Evolutionary conservation across 495 filamentous ascomycete genomes (phyloP).

Genomic region (Aspergillus haitiensis): DNA sequence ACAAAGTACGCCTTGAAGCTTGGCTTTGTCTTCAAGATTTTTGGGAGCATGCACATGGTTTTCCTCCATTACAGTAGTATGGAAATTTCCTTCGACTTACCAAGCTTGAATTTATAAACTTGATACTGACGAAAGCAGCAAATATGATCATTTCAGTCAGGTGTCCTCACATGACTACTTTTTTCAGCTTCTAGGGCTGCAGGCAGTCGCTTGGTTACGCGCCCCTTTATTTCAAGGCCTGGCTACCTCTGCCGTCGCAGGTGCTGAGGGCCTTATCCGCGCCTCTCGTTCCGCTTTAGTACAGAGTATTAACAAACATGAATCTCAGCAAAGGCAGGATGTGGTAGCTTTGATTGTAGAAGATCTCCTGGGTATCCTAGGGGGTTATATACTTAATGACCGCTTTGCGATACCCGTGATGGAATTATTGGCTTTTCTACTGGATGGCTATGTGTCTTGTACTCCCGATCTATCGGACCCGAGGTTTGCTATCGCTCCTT

Average conservation of each 20-base stretch:
- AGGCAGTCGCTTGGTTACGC: conserved; percentile 40
- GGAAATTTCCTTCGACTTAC: neutral
- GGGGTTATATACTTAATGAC: conserved; percentile 56
- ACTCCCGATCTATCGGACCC: conserved; percentile 23
- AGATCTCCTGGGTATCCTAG: conserved; percentile 46
- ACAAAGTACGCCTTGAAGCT: conserved; percentile 76
- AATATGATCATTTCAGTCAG: conserved; percentile 48
- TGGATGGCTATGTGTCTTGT: conserved; percentile 48
- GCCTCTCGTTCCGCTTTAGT: conserved; percentile 70
- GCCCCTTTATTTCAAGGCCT: conserved; percentile 66
- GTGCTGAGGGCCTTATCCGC: conserved; percentile 77
- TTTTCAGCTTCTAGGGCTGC: conserved; percentile 41
- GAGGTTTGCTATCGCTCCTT: conserved; percentile 18
- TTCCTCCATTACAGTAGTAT: conserved; percentile 41
- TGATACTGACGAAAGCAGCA: conserved; percentile 32
- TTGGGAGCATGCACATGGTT: conserved; percentile 37
- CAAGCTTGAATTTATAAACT: neutral
- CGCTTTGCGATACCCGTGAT: conserved; percentile 72
- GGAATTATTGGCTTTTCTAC: conserved; percentile 71
- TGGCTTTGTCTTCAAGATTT: conserved; percentile 46
- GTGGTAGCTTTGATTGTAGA: conserved; percentile 39
- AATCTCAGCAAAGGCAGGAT: conserved; percentile 33
- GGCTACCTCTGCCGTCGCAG: conserved; percentile 78
- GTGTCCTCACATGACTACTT: conserved; percentile 48
- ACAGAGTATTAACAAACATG: conserved; percentile 40